A percentile compares a stretch with the other conserved stretches of the same genome.
phyloP scores from a whole-genome alignment of 305 asterid species.

The Fraxinus sp. region DNA sequence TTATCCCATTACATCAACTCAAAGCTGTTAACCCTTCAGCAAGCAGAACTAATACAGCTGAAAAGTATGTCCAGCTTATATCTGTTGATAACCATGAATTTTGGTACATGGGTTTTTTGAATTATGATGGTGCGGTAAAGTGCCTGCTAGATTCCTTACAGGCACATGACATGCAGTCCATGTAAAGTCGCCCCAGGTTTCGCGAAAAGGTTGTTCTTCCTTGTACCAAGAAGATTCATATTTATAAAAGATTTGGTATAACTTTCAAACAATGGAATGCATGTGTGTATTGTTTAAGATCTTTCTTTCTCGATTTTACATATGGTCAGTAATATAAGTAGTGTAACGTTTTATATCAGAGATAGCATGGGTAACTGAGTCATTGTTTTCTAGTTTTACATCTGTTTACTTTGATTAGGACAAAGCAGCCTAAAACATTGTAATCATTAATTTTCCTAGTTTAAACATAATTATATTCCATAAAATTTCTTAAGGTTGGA shows the following conservation, averaged over 20 bases:
- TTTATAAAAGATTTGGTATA: neutral
- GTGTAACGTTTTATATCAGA: conserved; percentile 7
- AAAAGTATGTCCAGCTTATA: conserved; percentile 83
- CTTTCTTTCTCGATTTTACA: neutral
- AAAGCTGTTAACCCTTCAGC: conserved; percentile 85
- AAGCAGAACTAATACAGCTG: conserved; percentile 68
- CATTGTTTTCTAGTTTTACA: neutral
- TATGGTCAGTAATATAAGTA: neutral
- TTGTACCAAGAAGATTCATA: neutral
- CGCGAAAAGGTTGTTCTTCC: neutral
- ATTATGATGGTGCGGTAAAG: conserved; percentile 66
- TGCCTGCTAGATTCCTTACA: conserved; percentile 57
- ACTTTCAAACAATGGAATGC: neutral
- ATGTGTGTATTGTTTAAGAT: neutral
- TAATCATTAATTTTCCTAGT: neutral
- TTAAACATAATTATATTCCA: neutral
- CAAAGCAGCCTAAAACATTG: neutral
- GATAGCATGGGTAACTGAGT: neutral
- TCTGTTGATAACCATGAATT: conserved; percentile 93
- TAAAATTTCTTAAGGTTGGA: neutral
- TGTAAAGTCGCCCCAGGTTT: conserved; percentile 33
- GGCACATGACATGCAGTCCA: conserved; percentile 46
- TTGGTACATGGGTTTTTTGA: conserved; percentile 94
- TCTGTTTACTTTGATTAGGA: neutral
- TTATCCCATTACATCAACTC: conserved; percentile 89